Base-by-base conservation (phyloP, 1,284 basidiomycete species). In the Amylostereum chailletii region DNA sequence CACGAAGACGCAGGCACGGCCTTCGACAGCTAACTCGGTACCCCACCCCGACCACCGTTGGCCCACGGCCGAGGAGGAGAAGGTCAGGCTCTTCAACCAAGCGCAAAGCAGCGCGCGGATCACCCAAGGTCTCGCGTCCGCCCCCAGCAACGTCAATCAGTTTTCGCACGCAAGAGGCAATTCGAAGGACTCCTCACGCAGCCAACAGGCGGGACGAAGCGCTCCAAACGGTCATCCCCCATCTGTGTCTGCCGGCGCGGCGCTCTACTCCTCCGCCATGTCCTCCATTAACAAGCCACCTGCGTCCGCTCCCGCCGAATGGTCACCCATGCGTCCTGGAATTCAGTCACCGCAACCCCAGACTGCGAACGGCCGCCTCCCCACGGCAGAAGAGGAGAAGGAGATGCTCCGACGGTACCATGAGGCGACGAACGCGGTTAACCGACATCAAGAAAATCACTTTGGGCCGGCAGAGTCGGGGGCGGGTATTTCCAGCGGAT, bases 11-110 rank as follows among this genome's bases (percentile, higher is more conserved):
- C 45, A 52, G 5, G 40, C 51, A n/a, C 49, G 45, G 8, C 45
- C 49, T 40, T 10, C 45, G 9, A 5, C 49, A 32, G 39, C 52
- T 44, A 4, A 42, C 41, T 34, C 27, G 42, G 27, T 45, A 32
- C 45, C 9, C 31, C 26, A 36, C 51, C 37, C 10, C 29, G 46
- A 5, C 40, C 51, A 45, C 29, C 53, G 47, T n/a, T 89, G 83
- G 84, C 70, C 68, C 3, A 75, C 79, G 0, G 83, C 86, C 0
- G 86, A 87, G 61, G 76, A 81, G 54, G 87, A 90, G 60, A 89
- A 90, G 60, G 62, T 76, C 2, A 70, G 74, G 32, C 62, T 90
- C 19, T 93, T 77, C 64, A 72, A 84, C 49, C 63, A 77, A 45
- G 90, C 90, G 0, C 79, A 81, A 58, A 74, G 71, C 1, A 76